Percentiles rank a stretch among this genome's conserved stretches.
Evolutionary conservation across 208 protist species (phyloP).

Genomic region (Trypanosoma mega): DNA sequence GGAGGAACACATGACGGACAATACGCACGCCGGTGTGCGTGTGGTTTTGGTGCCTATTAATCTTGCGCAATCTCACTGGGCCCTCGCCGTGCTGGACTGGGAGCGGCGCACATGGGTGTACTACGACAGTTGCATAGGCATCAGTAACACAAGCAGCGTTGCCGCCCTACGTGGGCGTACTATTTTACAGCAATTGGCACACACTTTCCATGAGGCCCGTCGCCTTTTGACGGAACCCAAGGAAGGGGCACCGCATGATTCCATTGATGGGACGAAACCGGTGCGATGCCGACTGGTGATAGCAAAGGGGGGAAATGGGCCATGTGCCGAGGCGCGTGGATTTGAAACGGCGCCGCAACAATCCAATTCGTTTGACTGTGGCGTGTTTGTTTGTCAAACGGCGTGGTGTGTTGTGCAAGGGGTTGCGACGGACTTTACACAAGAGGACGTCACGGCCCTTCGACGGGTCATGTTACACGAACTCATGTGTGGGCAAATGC

Average conservation of each 20-base stretch:
- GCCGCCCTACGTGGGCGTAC: conserved; percentile 17
- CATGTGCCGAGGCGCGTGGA: conserved; percentile 29
- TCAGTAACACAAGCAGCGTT: conserved; percentile 17
- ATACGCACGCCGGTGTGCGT: conserved; percentile 39
- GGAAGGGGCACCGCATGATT: no score
- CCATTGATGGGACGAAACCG: neutral
- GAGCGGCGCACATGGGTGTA: conserved; percentile 36
- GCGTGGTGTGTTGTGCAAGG: conserved; percentile 70
- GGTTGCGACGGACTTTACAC: conserved; percentile 51
- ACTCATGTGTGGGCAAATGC: conserved; percentile 39
- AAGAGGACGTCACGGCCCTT: conserved; percentile 43
- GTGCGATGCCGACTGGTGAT: neutral
- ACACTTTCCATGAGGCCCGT: conserved; percentile 40
- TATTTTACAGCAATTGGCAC: conserved; percentile 35
- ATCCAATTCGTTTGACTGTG: conserved; percentile 73
- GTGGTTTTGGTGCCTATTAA: conserved; percentile 77
- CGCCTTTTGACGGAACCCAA: no score
- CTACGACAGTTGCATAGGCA: conserved; percentile 80
- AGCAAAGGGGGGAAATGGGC: no score
- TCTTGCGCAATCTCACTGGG: conserved; percentile 70
- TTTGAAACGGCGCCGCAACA: conserved; percentile 61
- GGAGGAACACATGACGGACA: no score
- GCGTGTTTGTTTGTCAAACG: conserved; percentile 77
- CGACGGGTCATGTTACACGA: conserved; percentile 63
- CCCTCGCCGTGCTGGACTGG: conserved; percentile 62